Evolutionary conservation across 2,329 filamentous ascomycete species (phyloP), one percentile per base, ranked within the genome.

Genomic region (Monosporascus sp.): DNA sequence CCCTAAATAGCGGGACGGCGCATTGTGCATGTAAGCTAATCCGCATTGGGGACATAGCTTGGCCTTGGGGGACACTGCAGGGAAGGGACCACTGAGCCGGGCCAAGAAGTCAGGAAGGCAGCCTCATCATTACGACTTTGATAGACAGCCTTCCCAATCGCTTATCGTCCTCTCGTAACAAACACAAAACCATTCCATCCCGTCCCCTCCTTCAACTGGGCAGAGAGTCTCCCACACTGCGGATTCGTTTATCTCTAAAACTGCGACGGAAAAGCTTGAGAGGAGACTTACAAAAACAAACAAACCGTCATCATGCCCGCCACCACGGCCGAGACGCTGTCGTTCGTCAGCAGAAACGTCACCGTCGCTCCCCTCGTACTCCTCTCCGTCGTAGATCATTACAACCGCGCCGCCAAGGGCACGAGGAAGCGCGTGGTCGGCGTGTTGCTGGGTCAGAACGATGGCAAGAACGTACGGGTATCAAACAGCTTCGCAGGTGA

Each of bases 401-500:
- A 96, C 78, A 95, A 95, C 71, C 89, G 94, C 60, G 89, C 90
- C 59, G 89, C 88, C 65, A 96, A 94, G 74, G 92, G 90, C 69
- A 90, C 89, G 64, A 78, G 80, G 70, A 87, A 88, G 70, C 87
- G 94, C 68, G 94, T 97, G 38, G 93, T 99, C 37, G 94, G 94
- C 67, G 94, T 97, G 48, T 77, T 99, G 53, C 78, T 99, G 57
- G 94, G 94, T 47, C 91, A 97, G 75, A 97, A 97, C 65, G 90
- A 96, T 74, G 92, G 94, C 66, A 93, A 93, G 76, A 92, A 90
- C 67, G 94, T 97, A 70, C 86, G 94, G 61, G 94, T 97, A 65
- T 97, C 94, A 61, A 99, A 99, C 84, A 96, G 94, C 76, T 99
- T 97, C 74, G 94, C 94, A 68, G 92, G 93, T 97, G 72, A 50